A percentile compares a stretch with the other conserved stretches of the same genome.
These are phyloP conservation scores for Fusarium veterinarium DNA, from an alignment of 2,329 filamentous ascomycete species.

Conservation along the genomic window DNA sequence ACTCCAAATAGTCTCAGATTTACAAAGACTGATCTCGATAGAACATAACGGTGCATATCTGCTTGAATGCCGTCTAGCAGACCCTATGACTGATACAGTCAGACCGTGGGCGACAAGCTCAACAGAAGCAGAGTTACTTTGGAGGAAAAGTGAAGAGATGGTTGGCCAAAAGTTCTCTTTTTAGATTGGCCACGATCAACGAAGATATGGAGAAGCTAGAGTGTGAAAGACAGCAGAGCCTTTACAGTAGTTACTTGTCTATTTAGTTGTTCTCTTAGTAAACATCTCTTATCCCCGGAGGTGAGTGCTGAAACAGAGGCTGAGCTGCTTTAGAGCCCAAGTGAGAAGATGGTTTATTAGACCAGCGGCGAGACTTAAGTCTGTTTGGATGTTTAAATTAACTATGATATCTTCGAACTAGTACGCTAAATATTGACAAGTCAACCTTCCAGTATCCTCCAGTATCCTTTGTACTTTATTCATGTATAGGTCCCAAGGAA, in stretches of 20 bases:
- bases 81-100: slow-evolving; percentile 14
- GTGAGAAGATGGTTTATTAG: slow-evolving; percentile 11
- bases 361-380: neutral
- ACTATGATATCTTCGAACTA: neutral
- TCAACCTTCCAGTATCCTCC: neutral
- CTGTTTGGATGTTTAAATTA: accelerated
- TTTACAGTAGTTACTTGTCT: too few relatives aligned
- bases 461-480: too few relatives aligned
- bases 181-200: neutral
- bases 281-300: too few relatives aligned
- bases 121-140: slow-evolving; percentile 20
- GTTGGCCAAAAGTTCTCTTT: slow-evolving; percentile 17
- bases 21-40: neutral
- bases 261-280: too few relatives aligned
- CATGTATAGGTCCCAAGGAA: neutral
- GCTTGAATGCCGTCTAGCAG: slow-evolving; percentile 12
- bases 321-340: neutral
- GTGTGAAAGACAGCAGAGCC: too few relatives aligned
- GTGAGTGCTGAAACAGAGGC: neutral
- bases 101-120: slow-evolving; percentile 27
- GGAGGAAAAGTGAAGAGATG: slow-evolving; percentile 31
- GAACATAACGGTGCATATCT: slow-evolving; percentile 26
- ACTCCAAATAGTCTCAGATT: accelerated
- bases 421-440: neutral
- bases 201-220: too few relatives aligned